These are phyloP conservation scores for Neofusicoccum laricinum DNA, from an alignment of 2,329 filamentous ascomycete genomes.

Conservation along the genomic window DNA sequence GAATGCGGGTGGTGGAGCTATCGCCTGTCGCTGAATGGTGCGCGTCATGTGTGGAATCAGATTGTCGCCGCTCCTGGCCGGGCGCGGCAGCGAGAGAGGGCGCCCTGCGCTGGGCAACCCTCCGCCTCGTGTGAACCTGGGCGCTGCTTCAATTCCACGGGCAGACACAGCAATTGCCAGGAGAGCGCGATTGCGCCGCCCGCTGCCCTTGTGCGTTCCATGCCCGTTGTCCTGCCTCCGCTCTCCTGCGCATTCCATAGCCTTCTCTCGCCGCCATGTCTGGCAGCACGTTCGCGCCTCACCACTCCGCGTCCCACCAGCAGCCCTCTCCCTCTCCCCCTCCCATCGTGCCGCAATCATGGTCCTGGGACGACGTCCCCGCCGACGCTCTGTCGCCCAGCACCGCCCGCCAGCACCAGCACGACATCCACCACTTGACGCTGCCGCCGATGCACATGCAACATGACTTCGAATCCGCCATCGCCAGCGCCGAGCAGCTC, in stretches of 20 bases:
- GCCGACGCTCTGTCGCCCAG: background rate
- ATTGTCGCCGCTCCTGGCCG: background rate
- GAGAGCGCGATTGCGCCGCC: background rate
- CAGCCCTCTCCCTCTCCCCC: background rate
- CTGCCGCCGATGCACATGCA: background rate
- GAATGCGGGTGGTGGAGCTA: constrained; percentile 7
- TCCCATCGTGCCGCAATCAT: background rate
- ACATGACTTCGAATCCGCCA: background rate
- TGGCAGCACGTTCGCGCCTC: background rate
- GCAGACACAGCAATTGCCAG: background rate
- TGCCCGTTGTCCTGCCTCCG: background rate
- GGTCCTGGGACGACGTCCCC: background rate
- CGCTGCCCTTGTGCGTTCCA: background rate
- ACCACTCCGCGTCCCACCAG: background rate
- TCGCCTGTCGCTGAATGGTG: background rate
- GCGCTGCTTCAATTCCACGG: background rate
- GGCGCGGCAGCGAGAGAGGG: background rate
- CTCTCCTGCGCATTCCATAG: background rate
- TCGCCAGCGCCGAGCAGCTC: background rate
- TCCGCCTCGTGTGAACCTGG: background rate
- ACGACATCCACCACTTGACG: background rate
- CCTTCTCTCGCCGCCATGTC: constrained; percentile 4
- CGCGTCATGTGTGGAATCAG: constrained; percentile 3
- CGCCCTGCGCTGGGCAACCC: background rate
- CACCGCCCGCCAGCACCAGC: background rate